phyloP scores from a whole-genome alignment of 2,329 filamentous ascomycete species.

The Pseudogymnoascus sp. region DNA sequence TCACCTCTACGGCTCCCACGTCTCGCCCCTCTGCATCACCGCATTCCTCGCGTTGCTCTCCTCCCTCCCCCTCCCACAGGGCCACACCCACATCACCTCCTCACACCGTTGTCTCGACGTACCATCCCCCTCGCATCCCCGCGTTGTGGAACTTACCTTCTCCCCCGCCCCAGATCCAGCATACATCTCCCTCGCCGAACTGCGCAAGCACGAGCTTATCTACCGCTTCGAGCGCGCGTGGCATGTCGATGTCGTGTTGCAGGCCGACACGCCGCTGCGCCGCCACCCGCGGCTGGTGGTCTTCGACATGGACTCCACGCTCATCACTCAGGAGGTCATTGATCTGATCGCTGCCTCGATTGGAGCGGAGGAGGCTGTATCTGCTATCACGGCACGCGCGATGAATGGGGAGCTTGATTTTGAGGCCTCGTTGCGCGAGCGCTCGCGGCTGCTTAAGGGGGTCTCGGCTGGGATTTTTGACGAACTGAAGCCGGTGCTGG shows the following conservation, averaged over 20 bases:
- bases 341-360: conserved; percentile 85
- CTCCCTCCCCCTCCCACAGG: conserved; percentile 47
- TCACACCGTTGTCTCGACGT: conserved; percentile 57
- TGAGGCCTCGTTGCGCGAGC: conserved; percentile 68
- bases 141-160: conserved; percentile 58
- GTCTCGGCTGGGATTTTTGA: conserved; percentile 73
- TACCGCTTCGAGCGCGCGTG: conserved; percentile 81
- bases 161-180: conserved; percentile 51
- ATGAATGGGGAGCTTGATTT: conserved; percentile 98
- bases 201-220: conserved; percentile 73
- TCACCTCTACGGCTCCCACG: conserved; percentile 57
- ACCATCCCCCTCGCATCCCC: conserved; percentile 43
- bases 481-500: conserved; percentile 63
- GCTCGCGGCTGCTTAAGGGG: conserved; percentile 73
- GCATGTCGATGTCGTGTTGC: conserved; percentile 78
- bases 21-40: conserved; percentile 56
- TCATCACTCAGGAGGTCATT: conserved; percentile 96
- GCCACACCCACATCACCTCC: conserved; percentile 43
- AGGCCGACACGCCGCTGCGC: conserved; percentile 64
- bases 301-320: conserved; percentile 97
- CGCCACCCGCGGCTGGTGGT: conserved; percentile 79
- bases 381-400: conserved; percentile 81
- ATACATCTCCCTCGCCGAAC: conserved; percentile 58
- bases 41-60: conserved; percentile 60
- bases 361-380: conserved; percentile 73